Base-by-base conservation (phyloP, 257 asterid species). In the Fraxinus pennsylvanica region DNA sequence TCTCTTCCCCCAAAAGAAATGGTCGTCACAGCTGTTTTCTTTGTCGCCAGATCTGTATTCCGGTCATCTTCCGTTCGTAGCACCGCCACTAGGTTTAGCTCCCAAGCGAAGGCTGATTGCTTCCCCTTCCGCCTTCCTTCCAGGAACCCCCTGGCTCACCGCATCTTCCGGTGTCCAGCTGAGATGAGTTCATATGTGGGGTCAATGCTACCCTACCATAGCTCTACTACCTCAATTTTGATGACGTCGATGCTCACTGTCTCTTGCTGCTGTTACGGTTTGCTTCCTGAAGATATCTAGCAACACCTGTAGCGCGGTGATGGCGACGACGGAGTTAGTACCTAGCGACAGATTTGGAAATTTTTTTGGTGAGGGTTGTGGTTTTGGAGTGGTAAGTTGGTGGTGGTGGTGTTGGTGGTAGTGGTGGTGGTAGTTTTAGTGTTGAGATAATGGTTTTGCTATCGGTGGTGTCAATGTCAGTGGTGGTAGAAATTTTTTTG, bases 241-340 rank as follows among this genome's bases (percentile, higher is more conserved):
- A 92, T 94, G 97, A 92, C 95, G 1, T 94, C 99, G 6, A 92
- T 89, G 95, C 99, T 94, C 66, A 91, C 96, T 2, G 90, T 77
- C 77, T 89, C 98, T 76, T 88, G 89, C 79, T 84, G 87, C 73
- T 93, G 96, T 76, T 89, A 80, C 77, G 89, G 89, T 61, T 91
- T 97, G 97, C 96, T 94, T 76, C 86, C 96, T 1, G 97, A 94
- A 84, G 99, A 97, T 94, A 74, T n/a, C n/a, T n/a, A n/a, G n/a
- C n/a, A n/a, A n/a, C n/a, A n/a, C n/a, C n/a, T n/a, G n/a, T n/a
- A n/a, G n/a, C n/a, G n/a, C n/a, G n/a, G n/a, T n/a, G n/a, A n/a
- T n/a, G n/a, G n/a, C n/a, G n/a, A n/a, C n/a, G n/a, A n/a, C n/a
- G n/a, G n/a, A n/a, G n/a, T n/a, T n/a, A n/a, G n/a, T n/a, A n/a